Conservation (phyloP, 106 monocot genomes). For the Allium fistulosum region DNA sequence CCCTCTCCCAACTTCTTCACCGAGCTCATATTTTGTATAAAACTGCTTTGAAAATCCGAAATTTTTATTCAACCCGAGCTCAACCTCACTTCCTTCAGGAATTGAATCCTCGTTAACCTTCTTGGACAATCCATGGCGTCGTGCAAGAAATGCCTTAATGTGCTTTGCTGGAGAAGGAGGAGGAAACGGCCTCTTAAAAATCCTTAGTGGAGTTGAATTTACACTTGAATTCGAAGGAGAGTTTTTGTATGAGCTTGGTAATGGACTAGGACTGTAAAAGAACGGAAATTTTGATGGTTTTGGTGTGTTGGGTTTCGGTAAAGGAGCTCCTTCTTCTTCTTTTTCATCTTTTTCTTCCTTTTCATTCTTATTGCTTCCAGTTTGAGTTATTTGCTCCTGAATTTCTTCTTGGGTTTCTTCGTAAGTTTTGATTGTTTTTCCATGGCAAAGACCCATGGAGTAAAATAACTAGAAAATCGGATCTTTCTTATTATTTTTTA, state of each 20-base stretch:
- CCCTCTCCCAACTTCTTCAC: conserved; percentile 78
- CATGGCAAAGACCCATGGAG: conserved; percentile 83
- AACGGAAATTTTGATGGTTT: conserved; percentile 45
- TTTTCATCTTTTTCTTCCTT: neutral
- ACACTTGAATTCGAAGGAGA: conserved; percentile 60
- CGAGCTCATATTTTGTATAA: conserved; percentile 62
- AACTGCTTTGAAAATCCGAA: conserved; percentile 83
- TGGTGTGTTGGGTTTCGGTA: conserved; percentile 26
- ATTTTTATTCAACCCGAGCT: conserved; percentile 57
- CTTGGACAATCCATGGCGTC: conserved; percentile 49
- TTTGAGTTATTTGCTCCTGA: neutral
- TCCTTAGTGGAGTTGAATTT: conserved; percentile 43
- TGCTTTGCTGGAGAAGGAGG: conserved; percentile 92
- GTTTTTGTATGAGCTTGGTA: conserved; percentile 44
- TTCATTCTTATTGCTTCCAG: no score
- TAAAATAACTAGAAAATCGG: neutral
- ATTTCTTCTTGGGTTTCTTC: neutral
- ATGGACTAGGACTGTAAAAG: conserved; percentile 55
- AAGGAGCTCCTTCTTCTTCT: neutral
- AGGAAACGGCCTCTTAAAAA: conserved; percentile 72
- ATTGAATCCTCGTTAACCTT: conserved; percentile 69
- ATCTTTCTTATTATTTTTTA: neutral
- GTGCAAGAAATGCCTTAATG: conserved; percentile 71
- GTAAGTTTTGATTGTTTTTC: conserved; percentile 34
- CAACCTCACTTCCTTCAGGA: conserved; percentile 31